Evolutionary conservation across 179 eudicot species (phyloP).

Genomic region (Drosera spatulata): DNA sequence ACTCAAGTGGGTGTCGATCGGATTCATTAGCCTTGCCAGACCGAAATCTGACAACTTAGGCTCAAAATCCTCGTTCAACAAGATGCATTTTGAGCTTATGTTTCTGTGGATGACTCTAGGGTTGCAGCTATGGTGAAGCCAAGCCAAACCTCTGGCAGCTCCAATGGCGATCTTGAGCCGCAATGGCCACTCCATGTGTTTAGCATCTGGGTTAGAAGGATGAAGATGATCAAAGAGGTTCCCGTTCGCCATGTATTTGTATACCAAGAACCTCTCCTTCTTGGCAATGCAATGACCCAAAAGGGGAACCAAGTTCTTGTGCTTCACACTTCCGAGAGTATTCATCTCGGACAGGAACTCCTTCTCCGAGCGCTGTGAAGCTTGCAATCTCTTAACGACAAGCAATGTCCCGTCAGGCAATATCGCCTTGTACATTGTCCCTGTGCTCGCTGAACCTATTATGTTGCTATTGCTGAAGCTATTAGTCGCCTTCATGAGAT

Average conservation of each 20-base stretch:
- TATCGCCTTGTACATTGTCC: slow-evolving; percentile 59
- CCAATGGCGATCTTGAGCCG: slow-evolving; percentile 84
- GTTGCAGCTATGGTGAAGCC: slow-evolving; percentile 77
- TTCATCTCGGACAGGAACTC: slow-evolving; percentile 96
- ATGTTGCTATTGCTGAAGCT: slow-evolving; percentile 33
- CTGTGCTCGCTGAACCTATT: slow-evolving; percentile 62
- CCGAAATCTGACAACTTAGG: slow-evolving; percentile 91
- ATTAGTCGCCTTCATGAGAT: slow-evolving; percentile 82
- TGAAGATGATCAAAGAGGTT: slow-evolving; percentile 75
- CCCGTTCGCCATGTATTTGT: slow-evolving; percentile 87
- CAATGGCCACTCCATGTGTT: slow-evolving; percentile 59
- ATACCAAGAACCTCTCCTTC: slow-evolving; percentile 73
- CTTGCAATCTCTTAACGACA: slow-evolving; percentile 70
- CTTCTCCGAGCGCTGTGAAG: slow-evolving; percentile 65
- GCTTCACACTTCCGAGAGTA: slow-evolving; percentile 89
- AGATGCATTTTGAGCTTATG: slow-evolving; percentile 82
- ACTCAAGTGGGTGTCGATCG: slow-evolving; percentile 88
- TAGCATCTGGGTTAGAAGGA: slow-evolving; percentile 38
- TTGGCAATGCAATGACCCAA: slow-evolving; percentile 88
- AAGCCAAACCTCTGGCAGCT: slow-evolving; percentile 78
- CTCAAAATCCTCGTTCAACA: slow-evolving; percentile 68
- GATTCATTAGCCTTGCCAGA: slow-evolving; percentile 85
- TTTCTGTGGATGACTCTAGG: slow-evolving; percentile 87
- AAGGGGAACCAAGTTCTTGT: slow-evolving; percentile 76
- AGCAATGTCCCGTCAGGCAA: slow-evolving; percentile 60